Evolutionary conservation across 306 rosid genomes (phyloP).

Genomic region (Cicer arietinum): DNA sequence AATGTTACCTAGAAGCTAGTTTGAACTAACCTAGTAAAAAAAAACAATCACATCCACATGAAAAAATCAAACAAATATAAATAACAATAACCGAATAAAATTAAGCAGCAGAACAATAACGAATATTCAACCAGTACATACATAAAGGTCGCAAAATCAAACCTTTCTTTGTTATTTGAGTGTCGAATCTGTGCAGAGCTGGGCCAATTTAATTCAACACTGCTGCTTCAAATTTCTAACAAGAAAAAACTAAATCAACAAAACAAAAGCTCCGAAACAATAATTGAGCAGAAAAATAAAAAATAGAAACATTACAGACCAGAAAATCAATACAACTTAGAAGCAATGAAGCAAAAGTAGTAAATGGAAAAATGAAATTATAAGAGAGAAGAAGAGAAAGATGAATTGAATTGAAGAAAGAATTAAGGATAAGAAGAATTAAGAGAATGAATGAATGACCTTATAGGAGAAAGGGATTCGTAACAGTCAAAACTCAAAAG

Average conservation of each 20-base stretch:
- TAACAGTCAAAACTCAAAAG: slow-evolving; percentile 61
- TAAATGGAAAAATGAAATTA: slow-evolving; percentile 52
- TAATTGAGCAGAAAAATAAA: background rate
- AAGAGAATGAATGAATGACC: slow-evolving; percentile 49
- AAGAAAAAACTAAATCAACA: slow-evolving; percentile 45
- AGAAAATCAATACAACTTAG: slow-evolving; percentile 22
- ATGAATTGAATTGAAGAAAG: slow-evolving; percentile 17
- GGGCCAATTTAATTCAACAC: slow-evolving; percentile 56
- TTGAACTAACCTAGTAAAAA: slow-evolving; percentile 35
- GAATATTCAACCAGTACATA: slow-evolving; percentile 54
- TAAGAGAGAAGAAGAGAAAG: slow-evolving; percentile 31
- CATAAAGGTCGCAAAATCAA: slow-evolving; percentile 42
- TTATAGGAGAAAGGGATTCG: slow-evolving; percentile 49
- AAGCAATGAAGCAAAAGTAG: slow-evolving; percentile 38
- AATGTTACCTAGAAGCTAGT: slow-evolving; percentile 34
- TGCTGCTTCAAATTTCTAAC: slow-evolving; percentile 50
- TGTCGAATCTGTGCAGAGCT: slow-evolving; percentile 49
- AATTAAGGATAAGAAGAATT: slow-evolving; percentile 40
- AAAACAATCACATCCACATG: slow-evolving; percentile 20
- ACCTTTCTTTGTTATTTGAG: slow-evolving; percentile 41
- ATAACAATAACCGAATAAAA: slow-evolving; percentile 32
- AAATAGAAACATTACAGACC: slow-evolving; percentile 35
- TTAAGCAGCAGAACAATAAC: slow-evolving; percentile 33
- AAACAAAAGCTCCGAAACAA: slow-evolving; percentile 44
- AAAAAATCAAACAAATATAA: background rate